Evolutionary conservation across 768 basidiomycete genomes (phyloP).

Genomic region (Mrakia blollopis): DNA sequence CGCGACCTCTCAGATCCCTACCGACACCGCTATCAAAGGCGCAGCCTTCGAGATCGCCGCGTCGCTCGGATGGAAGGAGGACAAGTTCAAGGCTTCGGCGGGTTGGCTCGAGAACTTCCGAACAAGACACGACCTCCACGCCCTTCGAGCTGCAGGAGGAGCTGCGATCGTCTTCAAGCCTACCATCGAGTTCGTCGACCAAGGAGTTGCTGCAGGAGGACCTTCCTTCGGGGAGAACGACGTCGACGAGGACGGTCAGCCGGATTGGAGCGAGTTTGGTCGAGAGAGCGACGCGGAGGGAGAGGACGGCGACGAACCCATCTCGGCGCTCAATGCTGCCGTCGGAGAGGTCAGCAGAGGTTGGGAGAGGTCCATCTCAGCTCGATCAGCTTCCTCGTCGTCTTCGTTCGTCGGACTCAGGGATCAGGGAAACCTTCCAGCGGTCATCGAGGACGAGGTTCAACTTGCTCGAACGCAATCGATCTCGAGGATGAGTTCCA

Average conservation of each 20-base stretch:
- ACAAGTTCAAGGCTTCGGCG: slow-evolving; percentile 83
- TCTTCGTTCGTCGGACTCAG: slow-evolving; percentile 17
- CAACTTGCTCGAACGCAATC: not conserved
- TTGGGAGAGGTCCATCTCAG: slow-evolving; percentile 16
- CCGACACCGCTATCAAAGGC: slow-evolving; percentile 60
- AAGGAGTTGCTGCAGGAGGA: not conserved
- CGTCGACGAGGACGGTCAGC: not conserved
- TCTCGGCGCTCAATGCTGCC: not conserved
- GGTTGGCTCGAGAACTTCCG: slow-evolving; percentile 94
- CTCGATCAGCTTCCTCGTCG: slow-evolving; percentile 14
- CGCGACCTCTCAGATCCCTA: slow-evolving; percentile 47
- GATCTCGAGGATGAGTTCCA: slow-evolving; percentile 9
- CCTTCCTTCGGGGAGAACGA: not conserved
- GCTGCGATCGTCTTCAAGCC: not conserved
- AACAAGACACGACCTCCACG: slow-evolving; percentile 67
- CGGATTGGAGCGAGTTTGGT: not conserved
- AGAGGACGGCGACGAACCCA: not conserved
- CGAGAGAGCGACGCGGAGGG: not conserved
- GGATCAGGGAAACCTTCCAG: slow-evolving; percentile 2
- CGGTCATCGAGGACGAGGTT: slow-evolving; percentile 13
- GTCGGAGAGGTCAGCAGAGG: not conserved
- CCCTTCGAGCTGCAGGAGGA: slow-evolving; percentile 32
- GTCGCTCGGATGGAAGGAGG: slow-evolving; percentile 55
- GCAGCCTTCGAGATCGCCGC: slow-evolving; percentile 66
- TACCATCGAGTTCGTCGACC: not conserved